These are phyloP conservation scores for Cryphonectria japonica DNA, from an alignment of 2,329 filamentous ascomycete genomes.

Conservation along the genomic window DNA sequence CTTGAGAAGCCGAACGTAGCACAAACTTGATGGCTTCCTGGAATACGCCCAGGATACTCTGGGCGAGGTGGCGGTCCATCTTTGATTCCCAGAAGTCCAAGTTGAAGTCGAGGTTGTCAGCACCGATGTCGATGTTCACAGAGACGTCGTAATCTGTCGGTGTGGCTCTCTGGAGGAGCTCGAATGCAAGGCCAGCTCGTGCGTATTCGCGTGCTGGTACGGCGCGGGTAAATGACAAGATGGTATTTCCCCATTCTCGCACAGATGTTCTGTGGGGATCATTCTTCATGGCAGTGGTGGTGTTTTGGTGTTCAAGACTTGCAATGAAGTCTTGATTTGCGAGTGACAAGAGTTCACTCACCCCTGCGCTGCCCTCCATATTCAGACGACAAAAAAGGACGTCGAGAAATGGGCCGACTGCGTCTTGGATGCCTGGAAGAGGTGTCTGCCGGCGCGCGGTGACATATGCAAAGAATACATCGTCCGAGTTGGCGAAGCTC, in stretches of 20 bases:
- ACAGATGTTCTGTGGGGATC: background rate
- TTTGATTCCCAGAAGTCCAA: background rate
- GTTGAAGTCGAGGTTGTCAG: background rate
- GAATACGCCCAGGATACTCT: background rate
- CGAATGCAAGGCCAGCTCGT: background rate
- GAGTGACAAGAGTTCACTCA: background rate
- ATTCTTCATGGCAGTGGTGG: background rate
- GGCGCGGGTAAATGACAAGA: background rate
- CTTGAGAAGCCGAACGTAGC: background rate
- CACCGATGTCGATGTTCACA: background rate
- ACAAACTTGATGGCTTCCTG: background rate
- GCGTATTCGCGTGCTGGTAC: background rate
- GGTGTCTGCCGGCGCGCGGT: conserved; percentile 10
- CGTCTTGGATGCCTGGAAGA: background rate
- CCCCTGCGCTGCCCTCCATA: background rate
- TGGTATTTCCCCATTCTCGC: background rate
- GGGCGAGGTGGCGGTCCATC: background rate
- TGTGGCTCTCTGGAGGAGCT: background rate
- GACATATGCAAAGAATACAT: conserved; percentile 34
- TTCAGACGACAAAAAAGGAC: background rate
- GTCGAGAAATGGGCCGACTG: background rate
- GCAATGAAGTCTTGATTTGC: background rate
- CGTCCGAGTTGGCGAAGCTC: conserved; percentile 32
- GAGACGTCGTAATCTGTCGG: background rate
- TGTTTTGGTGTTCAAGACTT: background rate